Evolutionary conservation across 1,284 basidiomycete genomes (phyloP).

Genomic region (Pseudozyma tsukubaensis): DNA sequence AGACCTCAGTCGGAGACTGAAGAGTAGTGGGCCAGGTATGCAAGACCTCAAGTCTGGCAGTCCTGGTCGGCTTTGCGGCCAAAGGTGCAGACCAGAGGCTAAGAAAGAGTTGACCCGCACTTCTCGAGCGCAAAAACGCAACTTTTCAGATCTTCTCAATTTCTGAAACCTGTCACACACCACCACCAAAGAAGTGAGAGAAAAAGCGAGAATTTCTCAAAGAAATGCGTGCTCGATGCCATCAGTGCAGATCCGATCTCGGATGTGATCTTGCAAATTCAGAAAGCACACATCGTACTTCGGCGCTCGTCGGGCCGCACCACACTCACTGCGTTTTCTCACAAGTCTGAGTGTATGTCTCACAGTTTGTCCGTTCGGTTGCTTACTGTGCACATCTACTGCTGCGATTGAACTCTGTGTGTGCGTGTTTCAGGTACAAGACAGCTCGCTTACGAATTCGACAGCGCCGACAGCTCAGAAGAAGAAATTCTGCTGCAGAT

Average conservation of each 20-base stretch:
- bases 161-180: too few species aligned
- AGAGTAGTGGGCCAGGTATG: too few species aligned
- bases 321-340: not conserved
- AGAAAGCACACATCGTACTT: not conserved
- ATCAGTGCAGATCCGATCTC: conserved; percentile 9
- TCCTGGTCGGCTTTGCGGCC: too few species aligned
- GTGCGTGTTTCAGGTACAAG: conserved; percentile 3
- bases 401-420: not conserved
- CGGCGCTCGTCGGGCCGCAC: conserved; percentile 9
- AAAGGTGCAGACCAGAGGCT: too few species aligned
- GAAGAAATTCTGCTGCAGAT: not conserved
- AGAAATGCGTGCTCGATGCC: too few species aligned
- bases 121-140: too few species aligned
- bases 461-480: conserved; percentile 2
- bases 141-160: too few species aligned
- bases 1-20: too few species aligned
- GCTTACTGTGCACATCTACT: not conserved
- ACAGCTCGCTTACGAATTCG: conserved; percentile 14
- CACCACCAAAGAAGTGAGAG: too few species aligned
- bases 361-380: conserved; percentile 1
- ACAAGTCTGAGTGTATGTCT: not conserved
- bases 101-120: too few species aligned
- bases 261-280: not conserved
- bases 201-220: too few species aligned
- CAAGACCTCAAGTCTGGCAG: too few species aligned